These are phyloP conservation scores for Chalciporus pseudorubinellus DNA, from an alignment of 768 basidiomycete species.

Conservation along the genomic window DNA sequence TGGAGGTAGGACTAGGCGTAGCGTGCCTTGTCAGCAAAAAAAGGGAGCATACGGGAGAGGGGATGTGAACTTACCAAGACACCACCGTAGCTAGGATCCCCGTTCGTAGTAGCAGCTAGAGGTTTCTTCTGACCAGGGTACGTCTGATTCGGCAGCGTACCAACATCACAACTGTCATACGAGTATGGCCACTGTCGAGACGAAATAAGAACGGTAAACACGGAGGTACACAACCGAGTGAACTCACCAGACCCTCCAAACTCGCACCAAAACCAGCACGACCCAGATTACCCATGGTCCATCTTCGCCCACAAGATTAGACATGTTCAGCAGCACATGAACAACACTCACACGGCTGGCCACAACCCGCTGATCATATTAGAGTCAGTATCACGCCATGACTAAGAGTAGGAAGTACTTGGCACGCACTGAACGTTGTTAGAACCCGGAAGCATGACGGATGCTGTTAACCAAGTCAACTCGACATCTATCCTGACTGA, in stretches of 20 bases:
- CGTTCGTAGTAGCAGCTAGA: constrained; percentile 38
- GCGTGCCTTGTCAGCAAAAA: constrained; percentile 1
- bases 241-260: constrained; percentile 59
- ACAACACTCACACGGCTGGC: constrained; percentile 42
- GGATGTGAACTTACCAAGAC: constrained; percentile 19
- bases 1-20: constrained; percentile 42
- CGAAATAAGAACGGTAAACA: constrained; percentile 3
- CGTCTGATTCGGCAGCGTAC: constrained; percentile 76
- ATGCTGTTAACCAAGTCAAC: constrained; percentile 24
- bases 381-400: constrained; percentile 6
- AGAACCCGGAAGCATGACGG: constrained; percentile 42
- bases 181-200: constrained; percentile 46
- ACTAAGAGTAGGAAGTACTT: background rate
- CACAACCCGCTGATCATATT: constrained; percentile 39
- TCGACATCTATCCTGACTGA: background rate
- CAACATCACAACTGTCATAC: constrained; percentile 70
- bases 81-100: constrained; percentile 34
- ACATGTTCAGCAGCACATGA: background rate
- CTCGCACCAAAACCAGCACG: constrained; percentile 56
- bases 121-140: constrained; percentile 44
- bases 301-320: constrained; percentile 29
- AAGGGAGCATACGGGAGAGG: background rate
- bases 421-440: constrained; percentile 35
- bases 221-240: background rate
- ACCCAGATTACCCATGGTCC: constrained; percentile 55